Evolutionary conservation across 2,329 filamentous ascomycete genomes (phyloP).

Genomic region (Hymenoscyphus fructigenus): DNA sequence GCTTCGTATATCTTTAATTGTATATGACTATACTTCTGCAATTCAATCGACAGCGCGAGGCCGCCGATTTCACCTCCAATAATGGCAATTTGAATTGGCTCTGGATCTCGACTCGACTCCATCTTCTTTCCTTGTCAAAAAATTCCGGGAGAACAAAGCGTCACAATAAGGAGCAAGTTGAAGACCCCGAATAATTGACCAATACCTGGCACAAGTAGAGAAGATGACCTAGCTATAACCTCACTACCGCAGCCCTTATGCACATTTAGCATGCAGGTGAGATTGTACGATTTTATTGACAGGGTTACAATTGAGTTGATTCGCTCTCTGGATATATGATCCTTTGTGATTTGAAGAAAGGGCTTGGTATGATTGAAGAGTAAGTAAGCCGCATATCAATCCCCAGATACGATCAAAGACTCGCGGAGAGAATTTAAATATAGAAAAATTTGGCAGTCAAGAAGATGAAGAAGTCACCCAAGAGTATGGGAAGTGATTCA

Average conservation of each 20-base stretch:
- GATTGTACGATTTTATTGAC: background rate
- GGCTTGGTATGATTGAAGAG: too few relatives aligned
- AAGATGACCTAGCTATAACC: background rate
- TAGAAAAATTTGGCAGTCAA: too few relatives aligned
- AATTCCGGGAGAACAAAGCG: too few relatives aligned
- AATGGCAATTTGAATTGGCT: background rate
- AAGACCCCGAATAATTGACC: too few relatives aligned
- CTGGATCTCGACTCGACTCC: background rate
- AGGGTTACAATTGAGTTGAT: background rate
- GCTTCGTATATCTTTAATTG: background rate
- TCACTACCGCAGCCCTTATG: background rate
- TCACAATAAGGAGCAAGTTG: too few relatives aligned
- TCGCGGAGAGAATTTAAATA: too few relatives aligned
- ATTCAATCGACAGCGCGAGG: background rate
- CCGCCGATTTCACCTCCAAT: background rate
- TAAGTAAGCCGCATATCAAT: too few relatives aligned
- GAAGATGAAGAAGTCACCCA: too few relatives aligned
- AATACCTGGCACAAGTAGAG: too few relatives aligned
- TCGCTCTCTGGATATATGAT: background rate
- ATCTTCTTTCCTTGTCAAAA: background rate
- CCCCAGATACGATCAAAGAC: too few relatives aligned
- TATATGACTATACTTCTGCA: background rate
- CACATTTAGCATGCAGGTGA: background rate
- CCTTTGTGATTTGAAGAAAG: background rate
- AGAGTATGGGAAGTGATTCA: too few relatives aligned